Evolutionary conservation across 176 grass and related monocot species (phyloP), one percentile per base, ranked within the genome.

Genomic region (sorghum (Sorghum bicolor)): DNA sequence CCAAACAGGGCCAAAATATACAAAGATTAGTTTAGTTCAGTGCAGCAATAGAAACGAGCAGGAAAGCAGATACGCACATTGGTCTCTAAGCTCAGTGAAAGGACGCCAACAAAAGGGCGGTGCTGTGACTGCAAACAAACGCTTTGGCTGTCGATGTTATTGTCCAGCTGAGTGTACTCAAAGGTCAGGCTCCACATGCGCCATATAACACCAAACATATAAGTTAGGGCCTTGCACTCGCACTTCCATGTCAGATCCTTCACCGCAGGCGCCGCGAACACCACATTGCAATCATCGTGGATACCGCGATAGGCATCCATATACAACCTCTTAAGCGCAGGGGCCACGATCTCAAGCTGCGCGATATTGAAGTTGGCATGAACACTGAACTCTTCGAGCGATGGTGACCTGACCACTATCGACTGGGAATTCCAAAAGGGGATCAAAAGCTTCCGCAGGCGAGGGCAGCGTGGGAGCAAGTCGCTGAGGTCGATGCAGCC

Each of bases 181-280:
- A 40, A n/a, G 41, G 19, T 32, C 41, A 80, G 12, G 41, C 4
- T 67, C 63, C 43, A 67, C 41, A 80, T 14, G 62, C 43, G 78
- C 78, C 78, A 68, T 68, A 8, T 8, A 19, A 80, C 77, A 34
- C 77, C 77, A 80, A 80, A 80, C 26, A 0, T 48, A 7, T 47
- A 2, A 66, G 19, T 80, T 33, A 34, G 6, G 29, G 40, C 28
- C 63, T 5, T 2, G 10, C 63, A 24, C 63, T 67, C 40, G 4
- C 40, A 48, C 15, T 67, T 67, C 77, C 77, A 80, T 67, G 77
- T 67, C 2, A 80, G 41, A 47, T 67, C 63, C 29, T 80, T 63
- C 62, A 80, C 17, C 2, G 19, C 43, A 8, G 78, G 78, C 9
- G 43, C 78, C 6, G 43, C n/a, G 7, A 68, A 50, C 16, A 64